Conservation (phyloP, 495 filamentous ascomycete genomes). For the Aspergillus indologenus region DNA sequence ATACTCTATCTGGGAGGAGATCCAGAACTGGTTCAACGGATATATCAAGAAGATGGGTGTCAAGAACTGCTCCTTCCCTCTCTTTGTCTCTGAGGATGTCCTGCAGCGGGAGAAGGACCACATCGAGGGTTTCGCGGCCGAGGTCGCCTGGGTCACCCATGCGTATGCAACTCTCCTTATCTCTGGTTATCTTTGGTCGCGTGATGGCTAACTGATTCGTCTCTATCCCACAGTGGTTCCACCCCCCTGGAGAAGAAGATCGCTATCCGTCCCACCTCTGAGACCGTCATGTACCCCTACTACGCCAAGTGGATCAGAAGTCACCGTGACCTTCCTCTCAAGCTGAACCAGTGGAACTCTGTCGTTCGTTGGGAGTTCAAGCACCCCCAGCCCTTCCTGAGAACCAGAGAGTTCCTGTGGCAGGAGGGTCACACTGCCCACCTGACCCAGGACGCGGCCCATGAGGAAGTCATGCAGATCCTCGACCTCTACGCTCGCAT, state of each 20-base stretch:
- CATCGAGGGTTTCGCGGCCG: slow-evolving; percentile 94
- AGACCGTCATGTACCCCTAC: slow-evolving; percentile 93
- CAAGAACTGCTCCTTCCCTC: slow-evolving; percentile 90
- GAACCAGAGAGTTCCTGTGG: slow-evolving; percentile 94
- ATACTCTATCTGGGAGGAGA: slow-evolving; percentile 89
- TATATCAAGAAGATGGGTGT: slow-evolving; percentile 87
- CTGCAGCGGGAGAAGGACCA: slow-evolving; percentile 94
- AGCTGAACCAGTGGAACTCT: slow-evolving; percentile 96
- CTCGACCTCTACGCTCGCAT: slow-evolving; percentile 88
- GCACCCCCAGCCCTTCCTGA: slow-evolving; percentile 90
- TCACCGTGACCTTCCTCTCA: slow-evolving; percentile 88
- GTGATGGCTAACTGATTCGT: slow-evolving; percentile 24
- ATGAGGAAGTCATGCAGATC: slow-evolving; percentile 83
- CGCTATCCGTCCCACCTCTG: slow-evolving; percentile 92
- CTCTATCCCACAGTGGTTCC: slow-evolving; percentile 51
- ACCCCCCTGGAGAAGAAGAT: slow-evolving; percentile 91
- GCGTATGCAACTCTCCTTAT: slow-evolving; percentile 54
- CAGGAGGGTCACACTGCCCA: slow-evolving; percentile 98
- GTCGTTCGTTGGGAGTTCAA: slow-evolving; percentile 99
- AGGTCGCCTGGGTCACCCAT: slow-evolving; percentile 98
- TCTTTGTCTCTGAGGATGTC: slow-evolving; percentile 88
- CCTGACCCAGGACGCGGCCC: slow-evolving; percentile 71
- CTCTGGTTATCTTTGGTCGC: slow-evolving; percentile 3
- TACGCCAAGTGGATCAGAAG: slow-evolving; percentile 95
- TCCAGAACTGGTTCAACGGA: slow-evolving; percentile 84